A percentile compares a stretch with the other conserved stretches of the same genome.
phyloP scores from a whole-genome alignment of 345 rosid species.

The Salix purpurea region DNA sequence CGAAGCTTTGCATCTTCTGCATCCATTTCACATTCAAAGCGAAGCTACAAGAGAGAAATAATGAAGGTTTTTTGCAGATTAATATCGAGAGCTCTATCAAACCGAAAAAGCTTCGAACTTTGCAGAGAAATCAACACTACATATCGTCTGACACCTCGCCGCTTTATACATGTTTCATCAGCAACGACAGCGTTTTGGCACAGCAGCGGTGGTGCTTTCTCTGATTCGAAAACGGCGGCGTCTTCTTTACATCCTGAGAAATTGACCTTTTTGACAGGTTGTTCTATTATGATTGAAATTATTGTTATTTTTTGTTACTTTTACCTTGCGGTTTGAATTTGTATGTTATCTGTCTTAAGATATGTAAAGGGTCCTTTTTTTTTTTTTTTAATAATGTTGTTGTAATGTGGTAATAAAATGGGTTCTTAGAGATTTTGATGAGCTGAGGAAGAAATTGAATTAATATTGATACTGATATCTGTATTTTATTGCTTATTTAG shows the following conservation, averaged over 20 bases:
- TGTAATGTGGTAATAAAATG: background rate
- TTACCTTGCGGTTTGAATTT: background rate
- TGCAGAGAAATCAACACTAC: background rate
- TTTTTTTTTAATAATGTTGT: background rate
- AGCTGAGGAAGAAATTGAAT: background rate
- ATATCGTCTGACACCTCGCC: constrained; percentile 24
- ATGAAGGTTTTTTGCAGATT: constrained; percentile 23
- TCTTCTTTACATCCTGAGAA: constrained; percentile 13
- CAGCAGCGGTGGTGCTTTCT: background rate
- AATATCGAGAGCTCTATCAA: constrained; percentile 20
- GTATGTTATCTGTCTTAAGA: background rate
- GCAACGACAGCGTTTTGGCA: constrained; percentile 10
- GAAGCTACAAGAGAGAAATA: background rate
- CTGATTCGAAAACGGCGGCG: constrained; percentile 8
- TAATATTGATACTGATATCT: background rate
- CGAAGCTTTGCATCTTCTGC: background rate
- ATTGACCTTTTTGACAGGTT: constrained; percentile 43
- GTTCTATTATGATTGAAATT: background rate
- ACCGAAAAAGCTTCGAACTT: constrained; percentile 8
- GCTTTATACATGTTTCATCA: constrained; percentile 26
- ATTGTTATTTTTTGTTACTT: background rate
- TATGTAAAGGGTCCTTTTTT: background rate
- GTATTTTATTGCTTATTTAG: background rate
- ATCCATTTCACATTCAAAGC: background rate
- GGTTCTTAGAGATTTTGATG: background rate